Percentiles rank a stretch among this genome's conserved stretches.
These are phyloP conservation scores for Artemisia argyi DNA, from an alignment of 129 eudicot species.

Conservation along the genomic window DNA sequence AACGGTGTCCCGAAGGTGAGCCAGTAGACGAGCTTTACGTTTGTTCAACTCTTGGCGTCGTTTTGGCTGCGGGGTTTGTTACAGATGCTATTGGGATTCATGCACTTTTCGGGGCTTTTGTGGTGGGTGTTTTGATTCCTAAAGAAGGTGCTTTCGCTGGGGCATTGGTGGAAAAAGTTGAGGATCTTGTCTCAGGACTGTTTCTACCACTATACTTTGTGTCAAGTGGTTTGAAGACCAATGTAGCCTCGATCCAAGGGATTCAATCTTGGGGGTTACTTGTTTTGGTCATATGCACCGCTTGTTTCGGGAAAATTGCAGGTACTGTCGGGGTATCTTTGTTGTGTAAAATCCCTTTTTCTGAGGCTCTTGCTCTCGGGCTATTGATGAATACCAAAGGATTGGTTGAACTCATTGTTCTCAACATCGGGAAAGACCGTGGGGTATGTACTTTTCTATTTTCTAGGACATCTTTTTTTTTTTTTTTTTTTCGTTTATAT, in stretches of 20 bases:
- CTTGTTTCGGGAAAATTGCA: slow-evolving; percentile 66
- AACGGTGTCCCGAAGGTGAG: slow-evolving; percentile 69
- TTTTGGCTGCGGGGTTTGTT: slow-evolving; percentile 70
- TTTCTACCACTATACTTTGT: slow-evolving; percentile 78
- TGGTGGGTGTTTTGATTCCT: slow-evolving; percentile 71
- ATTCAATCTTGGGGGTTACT: slow-evolving; percentile 81
- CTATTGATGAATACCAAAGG: slow-evolving; percentile 82
- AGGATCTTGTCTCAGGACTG: slow-evolving; percentile 76
- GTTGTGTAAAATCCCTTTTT: slow-evolving; percentile 44
- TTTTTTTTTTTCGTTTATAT: background rate
- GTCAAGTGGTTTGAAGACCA: slow-evolving; percentile 79
- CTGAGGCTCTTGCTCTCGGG: slow-evolving; percentile 68
- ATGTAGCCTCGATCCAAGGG: slow-evolving; percentile 79
- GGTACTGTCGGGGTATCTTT: slow-evolving; percentile 64
- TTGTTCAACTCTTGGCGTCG: slow-evolving; percentile 61
- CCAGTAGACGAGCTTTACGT: slow-evolving; percentile 72
- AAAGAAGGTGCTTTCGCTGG: slow-evolving; percentile 79
- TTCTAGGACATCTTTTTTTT: background rate
- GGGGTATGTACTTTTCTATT: slow-evolving; percentile 40
- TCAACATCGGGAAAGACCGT: slow-evolving; percentile 77
- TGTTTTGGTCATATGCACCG: slow-evolving; percentile 56
- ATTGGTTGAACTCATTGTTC: slow-evolving; percentile 78
- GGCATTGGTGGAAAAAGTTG: slow-evolving; percentile 79
- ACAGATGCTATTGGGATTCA: slow-evolving; percentile 82
- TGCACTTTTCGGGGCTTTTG: slow-evolving; percentile 85